phyloP scores from a whole-genome alignment of 345 rosid genomes.

The Eucalyptus sp. region DNA sequence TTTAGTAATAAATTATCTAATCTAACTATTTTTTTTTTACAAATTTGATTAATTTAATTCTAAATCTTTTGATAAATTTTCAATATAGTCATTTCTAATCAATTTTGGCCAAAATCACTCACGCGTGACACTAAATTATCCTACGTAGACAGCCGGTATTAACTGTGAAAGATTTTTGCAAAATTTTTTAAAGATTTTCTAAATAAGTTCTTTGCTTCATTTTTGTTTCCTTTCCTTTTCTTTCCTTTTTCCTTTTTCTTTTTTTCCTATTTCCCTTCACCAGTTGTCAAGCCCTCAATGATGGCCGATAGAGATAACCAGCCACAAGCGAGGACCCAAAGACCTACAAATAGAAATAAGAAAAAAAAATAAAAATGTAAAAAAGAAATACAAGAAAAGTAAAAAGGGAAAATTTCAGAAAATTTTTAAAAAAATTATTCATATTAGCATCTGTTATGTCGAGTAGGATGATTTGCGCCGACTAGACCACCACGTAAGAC shows the following conservation, averaged over 20 bases:
- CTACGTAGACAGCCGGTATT: fast-evolving
- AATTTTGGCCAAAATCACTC: not conserved
- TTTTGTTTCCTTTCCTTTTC: not conserved
- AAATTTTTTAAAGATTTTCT: not conserved
- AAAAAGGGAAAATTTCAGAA: fast-evolving
- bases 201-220: too few species aligned
- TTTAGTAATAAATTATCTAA: not conserved
- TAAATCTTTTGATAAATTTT: not conserved
- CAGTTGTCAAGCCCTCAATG: fast-evolving
- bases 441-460: fast-evolving
- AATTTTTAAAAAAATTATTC: not conserved
- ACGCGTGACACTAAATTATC: fast-evolving
- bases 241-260: not conserved
- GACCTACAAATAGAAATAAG: not conserved
- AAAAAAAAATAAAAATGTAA: not conserved
- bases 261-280: not conserved
- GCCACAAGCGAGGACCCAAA: fast-evolving
- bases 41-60: not conserved
- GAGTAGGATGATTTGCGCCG: fast-evolving
- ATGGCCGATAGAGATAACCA: fast-evolving
- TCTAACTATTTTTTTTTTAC: fast-evolving
- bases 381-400: not conserved
- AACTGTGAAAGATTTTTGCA: fast-evolving
- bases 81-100: not conserved
- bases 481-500: fast-evolving